Base-by-base conservation (phyloP, 768 basidiomycete genomes). In the Crepidotus variabilis region DNA sequence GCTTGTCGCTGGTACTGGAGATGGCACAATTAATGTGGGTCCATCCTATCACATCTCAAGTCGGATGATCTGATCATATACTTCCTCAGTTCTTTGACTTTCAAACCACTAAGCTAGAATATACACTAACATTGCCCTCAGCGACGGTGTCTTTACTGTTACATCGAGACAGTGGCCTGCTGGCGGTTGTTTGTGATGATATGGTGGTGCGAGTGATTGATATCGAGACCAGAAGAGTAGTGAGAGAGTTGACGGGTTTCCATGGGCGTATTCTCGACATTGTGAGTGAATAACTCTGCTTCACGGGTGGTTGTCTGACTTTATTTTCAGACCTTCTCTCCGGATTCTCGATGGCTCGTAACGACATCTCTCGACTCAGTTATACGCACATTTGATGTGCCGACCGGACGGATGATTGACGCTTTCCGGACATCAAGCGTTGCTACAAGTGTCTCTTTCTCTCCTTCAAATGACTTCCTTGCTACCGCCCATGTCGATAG, bases 401-500 rank as follows among this genome's bases (percentile, higher is more conserved):
- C 97, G 0, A 93, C 94, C 16, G 94, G 95, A 5, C 80, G 86
- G 23, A 76, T 98, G 35, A 94, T 99, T 52, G 94, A 98, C 64
- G 92, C 86, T 0, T 98, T 99, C 77, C 81, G 84, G 53, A 94
- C 93, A 8, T 74, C 88, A 24, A 92, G 88, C 61, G 82, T 96
- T 22, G 92, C 96, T 5, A 95, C 92, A 0, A 93, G 88, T 65
- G 72, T 99, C 18, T 80, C 92, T 1, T 96, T 99, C 70, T 98
- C 95, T 2, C 97, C 97, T 0, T 88, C 93, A 0, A 90, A 90
- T 54, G 97, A 98, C 69, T 98, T 99, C 75, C 73, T 99, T 59
- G 97, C 97, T 0, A 95, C 95, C 9, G 80, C 92, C 0, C 97
- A 99, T 68, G 86, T 97, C 6, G 95, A 97, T 62, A 94, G 87